Evolutionary conservation across 2,329 filamentous ascomycete species (phyloP), one percentile per base, ranked within the genome.

Genomic region (Xylariaceae sp.): DNA sequence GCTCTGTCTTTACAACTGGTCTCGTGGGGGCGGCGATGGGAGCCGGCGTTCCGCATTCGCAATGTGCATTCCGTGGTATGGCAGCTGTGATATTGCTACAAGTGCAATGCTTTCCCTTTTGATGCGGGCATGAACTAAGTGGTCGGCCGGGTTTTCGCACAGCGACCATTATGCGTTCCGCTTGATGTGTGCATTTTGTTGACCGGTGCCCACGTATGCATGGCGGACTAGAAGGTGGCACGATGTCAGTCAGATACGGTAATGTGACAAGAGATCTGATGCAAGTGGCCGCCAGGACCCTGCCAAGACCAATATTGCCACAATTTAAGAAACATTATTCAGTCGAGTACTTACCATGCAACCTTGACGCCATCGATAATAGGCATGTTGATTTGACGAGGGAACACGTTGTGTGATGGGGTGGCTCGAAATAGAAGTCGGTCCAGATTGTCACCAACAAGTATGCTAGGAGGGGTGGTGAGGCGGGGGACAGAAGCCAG

Each of bases 191-290:
- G 70, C 86, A 89, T 74, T 87, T 88, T 50, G 86, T 88, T 32
- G 86, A 89, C 64, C 86, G 83, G 70, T 89, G 86, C 54, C 86
- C 86, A 65, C 86, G 83, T 63, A 89, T 89, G 68, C 86, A 89
- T 66, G 86, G 85, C 76, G 83, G 83, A 71, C 86, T 89, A 63
- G 37, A 61, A 46, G 12, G 47, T 35, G 34, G 26, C 53, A 47
- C 44, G 54, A 48, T 34, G 37, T 19, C 29, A 40, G 56, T 51
- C 53, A 63, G 54, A 41, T 44, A 35, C 6, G 26, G 41, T n/a
- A 44, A 49, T 40, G 26, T 44, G 35, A 31, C 6, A 39, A 53
- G 32, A 19, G 31, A 8, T 31, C 46, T 29, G 29, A 39, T n/a
- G 46, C 30, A 44, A 42, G 32, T 27, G 37, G 3, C 39, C 37